Evolutionary conservation across 148 eudicot species (phyloP).

Genomic region (Rhododendron henanense): DNA sequence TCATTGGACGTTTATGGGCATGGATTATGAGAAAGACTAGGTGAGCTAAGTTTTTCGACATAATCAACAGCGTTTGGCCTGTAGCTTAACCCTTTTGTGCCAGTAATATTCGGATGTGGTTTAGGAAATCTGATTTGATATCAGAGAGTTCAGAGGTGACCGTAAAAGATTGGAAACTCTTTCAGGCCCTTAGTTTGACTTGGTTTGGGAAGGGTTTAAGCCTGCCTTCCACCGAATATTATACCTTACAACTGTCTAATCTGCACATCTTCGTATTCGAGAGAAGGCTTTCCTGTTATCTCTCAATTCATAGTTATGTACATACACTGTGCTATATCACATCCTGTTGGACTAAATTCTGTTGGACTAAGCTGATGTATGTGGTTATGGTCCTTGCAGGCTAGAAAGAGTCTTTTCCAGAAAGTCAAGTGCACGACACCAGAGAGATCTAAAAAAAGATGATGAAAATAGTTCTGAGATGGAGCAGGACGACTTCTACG

Average conservation of each 20-base stretch:
- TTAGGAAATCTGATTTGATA: not conserved
- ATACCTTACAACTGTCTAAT: not conserved
- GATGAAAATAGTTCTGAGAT: conserved; percentile 46
- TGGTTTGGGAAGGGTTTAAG: not conserved
- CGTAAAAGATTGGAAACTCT: not conserved
- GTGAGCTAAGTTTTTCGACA: conserved; percentile 27
- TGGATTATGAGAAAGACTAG: conserved; percentile 71
- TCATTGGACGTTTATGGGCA: conserved; percentile 74
- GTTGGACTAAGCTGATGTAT: conserved; percentile 6
- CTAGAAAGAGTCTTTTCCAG: conserved; percentile 47
- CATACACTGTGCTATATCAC: not conserved
- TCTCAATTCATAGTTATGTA: not conserved
- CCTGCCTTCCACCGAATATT: not conserved
- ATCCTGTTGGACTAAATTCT: not conserved
- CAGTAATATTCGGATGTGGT: not conserved
- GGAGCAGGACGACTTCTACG: conserved; percentile 47
- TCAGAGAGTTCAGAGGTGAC: not conserved
- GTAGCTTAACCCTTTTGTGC: conserved; percentile 5
- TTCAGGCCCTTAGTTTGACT: not conserved
- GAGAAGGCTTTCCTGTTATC: not conserved
- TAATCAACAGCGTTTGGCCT: not conserved
- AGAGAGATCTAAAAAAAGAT: conserved; percentile 54
- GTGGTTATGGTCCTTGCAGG: conserved; percentile 34
- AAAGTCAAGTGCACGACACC: conserved; percentile 29
- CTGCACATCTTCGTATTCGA: not conserved